These are phyloP conservation scores for Chlamydomonas sp. DNA, from an alignment of 139 green algal genomes.

Conservation along the genomic window DNA sequence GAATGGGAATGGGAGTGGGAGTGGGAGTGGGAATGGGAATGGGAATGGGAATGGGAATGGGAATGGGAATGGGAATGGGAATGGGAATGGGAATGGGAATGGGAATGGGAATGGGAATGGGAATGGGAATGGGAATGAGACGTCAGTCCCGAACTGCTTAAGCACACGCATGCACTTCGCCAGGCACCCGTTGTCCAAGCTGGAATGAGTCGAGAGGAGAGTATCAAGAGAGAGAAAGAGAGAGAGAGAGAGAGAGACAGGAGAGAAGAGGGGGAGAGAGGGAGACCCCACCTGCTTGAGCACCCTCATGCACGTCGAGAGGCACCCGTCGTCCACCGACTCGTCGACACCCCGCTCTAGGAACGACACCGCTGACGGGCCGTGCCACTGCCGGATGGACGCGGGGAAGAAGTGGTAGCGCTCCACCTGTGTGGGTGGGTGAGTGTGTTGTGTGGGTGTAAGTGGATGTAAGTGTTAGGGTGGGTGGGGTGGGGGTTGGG, in stretches of 20 bases:
- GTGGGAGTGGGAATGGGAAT: too few species aligned
- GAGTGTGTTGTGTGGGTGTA: too few species aligned
- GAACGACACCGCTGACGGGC: slow-evolving; percentile 31
- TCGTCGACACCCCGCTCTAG: slow-evolving; percentile 61
- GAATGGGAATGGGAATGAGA: too few species aligned
- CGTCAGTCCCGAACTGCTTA: too few species aligned
- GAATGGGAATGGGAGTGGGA: too few species aligned
- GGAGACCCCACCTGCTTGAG: slow-evolving; percentile 25
- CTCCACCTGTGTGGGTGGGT: slow-evolving; percentile 58
- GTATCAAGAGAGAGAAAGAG: neutral
- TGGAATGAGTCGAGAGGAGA: neutral
- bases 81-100: too few species aligned
- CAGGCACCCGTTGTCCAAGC: neutral
- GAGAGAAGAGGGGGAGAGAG: neutral
- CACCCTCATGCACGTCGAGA: slow-evolving; percentile 43
- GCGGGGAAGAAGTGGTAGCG: slow-evolving; percentile 89
- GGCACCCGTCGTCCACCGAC: slow-evolving; percentile 29
- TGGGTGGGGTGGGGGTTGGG: neutral
- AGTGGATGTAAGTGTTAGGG: neutral
- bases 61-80: too few species aligned
- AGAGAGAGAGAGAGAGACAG: neutral
- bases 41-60: too few species aligned
- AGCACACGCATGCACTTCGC: too few species aligned
- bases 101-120: too few species aligned
- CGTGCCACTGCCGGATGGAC: slow-evolving; percentile 27